Evolutionary conservation across 306 rosid species (phyloP).

Genomic region (Lathyrus tuberosus): DNA sequence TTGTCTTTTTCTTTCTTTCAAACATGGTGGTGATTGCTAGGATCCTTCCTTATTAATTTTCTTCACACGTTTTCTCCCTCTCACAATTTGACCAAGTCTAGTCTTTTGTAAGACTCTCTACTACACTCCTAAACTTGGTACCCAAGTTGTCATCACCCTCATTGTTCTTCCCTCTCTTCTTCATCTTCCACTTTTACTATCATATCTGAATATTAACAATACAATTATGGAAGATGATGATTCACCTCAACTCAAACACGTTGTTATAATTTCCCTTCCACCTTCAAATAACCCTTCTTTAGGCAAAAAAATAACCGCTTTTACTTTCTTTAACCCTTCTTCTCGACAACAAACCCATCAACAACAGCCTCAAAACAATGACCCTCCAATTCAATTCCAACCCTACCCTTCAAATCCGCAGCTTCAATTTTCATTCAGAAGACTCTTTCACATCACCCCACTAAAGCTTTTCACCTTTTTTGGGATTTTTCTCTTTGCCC

Average conservation of each 20-base stretch:
- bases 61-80: conserved; percentile 12
- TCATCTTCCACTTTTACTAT: background rate
- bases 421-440: conserved; percentile 39
- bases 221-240: conserved; percentile 58
- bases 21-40: background rate
- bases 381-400: conserved; percentile 38
- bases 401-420: conserved; percentile 42
- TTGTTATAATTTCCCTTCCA: conserved; percentile 81
- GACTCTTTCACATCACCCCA: conserved; percentile 43
- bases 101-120: conserved; percentile 4
- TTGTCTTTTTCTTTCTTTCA: too few relatives aligned
- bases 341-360: conserved; percentile 29
- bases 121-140: background rate
- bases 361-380: conserved; percentile 19
- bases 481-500: conserved; percentile 56
- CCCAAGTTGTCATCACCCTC: background rate
- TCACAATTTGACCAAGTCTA: background rate
- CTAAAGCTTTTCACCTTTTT: conserved; percentile 49
- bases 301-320: conserved; percentile 85
- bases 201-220: background rate
- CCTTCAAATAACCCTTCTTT: conserved; percentile 75
- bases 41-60: conserved; percentile 1
- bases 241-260: conserved; percentile 51
- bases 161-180: background rate
- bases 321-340: conserved; percentile 52